Conservation (phyloP, 2,329 filamentous ascomycete genomes). For the Neoscytalidium dimidiatum region DNA sequence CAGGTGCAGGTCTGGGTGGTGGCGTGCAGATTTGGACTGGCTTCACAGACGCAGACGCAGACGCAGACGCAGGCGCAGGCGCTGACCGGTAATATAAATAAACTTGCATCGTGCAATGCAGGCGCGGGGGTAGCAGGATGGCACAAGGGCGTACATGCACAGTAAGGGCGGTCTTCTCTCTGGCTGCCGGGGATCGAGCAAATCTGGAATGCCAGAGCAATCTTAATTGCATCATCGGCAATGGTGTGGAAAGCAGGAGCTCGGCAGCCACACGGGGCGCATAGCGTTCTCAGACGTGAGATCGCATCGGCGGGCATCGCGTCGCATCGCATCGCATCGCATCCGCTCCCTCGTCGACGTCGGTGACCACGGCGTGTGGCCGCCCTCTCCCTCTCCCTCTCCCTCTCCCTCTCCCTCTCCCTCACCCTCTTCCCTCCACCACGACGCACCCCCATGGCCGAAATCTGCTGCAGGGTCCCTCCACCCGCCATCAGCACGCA, state of each 20-base stretch:
- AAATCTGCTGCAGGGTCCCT: conserved; percentile 13
- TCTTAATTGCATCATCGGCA: neutral
- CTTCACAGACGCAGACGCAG: too few species aligned
- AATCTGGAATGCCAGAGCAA: neutral
- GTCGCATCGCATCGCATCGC: too few species aligned
- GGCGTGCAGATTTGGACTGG: too few species aligned
- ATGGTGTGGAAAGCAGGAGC: neutral
- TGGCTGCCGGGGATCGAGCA: neutral
- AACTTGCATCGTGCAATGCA: conserved; percentile 3
- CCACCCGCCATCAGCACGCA: neutral
- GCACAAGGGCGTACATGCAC: too few species aligned
- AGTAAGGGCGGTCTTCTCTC: too few species aligned
- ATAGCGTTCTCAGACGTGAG: neutral
- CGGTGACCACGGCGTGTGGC: too few species aligned
- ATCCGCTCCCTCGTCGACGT: too few species aligned
- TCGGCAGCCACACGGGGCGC: neutral
- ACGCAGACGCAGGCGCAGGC: too few species aligned
- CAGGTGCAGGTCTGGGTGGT: neutral
- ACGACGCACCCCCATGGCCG: neutral
- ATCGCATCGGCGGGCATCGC: conserved; percentile 12
- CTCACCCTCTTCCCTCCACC: neutral
- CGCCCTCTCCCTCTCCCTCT: too few species aligned
- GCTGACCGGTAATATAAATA: conserved; percentile 18
- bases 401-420: neutral
- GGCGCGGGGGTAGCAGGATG: neutral